phyloP scores from a whole-genome alignment of 768 basidiomycete genomes.

The Lactarius vividus region DNA sequence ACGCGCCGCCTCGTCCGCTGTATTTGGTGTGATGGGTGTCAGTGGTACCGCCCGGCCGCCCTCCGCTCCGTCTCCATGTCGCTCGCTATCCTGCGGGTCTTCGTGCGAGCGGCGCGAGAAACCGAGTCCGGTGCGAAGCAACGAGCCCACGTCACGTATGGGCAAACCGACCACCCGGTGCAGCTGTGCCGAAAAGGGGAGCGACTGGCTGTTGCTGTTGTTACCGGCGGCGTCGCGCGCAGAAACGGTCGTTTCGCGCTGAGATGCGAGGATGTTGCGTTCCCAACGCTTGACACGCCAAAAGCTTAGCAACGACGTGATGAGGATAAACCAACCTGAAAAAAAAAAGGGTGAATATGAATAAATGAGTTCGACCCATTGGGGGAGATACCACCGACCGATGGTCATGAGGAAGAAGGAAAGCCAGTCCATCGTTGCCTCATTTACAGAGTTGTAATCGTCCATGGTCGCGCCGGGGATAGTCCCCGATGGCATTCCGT shows the following conservation, averaged over 20 bases:
- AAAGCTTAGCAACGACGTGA: conserved; percentile 87
- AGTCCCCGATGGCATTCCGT: conserved; percentile 21
- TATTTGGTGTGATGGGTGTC: conserved; percentile 17
- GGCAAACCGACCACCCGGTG: conserved; percentile 33
- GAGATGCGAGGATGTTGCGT: conserved; percentile 64
- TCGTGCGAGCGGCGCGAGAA: conserved; percentile 24
- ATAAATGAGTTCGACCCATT: neutral
- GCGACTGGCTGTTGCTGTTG: conserved; percentile 9
- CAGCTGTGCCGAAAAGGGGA: conserved; percentile 27
- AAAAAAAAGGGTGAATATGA: neutral
- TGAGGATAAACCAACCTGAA: conserved; percentile 78
- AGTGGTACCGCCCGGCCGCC: conserved; percentile 15
- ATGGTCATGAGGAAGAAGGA: conserved; percentile 94
- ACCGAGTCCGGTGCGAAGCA: conserved; percentile 35
- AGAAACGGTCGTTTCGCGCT: conserved; percentile 35
- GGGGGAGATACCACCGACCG: conserved; percentile 41
- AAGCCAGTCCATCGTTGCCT: conserved; percentile 88
- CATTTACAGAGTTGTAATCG: conserved; percentile 30
- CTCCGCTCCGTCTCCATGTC: conserved; percentile 5
- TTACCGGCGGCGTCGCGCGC: conserved; percentile 28
- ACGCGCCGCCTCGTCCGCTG: conserved; percentile 29
- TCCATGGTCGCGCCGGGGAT: conserved; percentile 21
- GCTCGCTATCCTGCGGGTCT: conserved; percentile 12
- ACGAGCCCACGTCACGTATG: conserved; percentile 32
- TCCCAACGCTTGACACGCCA: conserved; percentile 93